A percentile compares a stretch with the other conserved stretches of the same genome.
Conservation (phyloP, 768 basidiomycete species). For the Boletellus sp. region DNA sequence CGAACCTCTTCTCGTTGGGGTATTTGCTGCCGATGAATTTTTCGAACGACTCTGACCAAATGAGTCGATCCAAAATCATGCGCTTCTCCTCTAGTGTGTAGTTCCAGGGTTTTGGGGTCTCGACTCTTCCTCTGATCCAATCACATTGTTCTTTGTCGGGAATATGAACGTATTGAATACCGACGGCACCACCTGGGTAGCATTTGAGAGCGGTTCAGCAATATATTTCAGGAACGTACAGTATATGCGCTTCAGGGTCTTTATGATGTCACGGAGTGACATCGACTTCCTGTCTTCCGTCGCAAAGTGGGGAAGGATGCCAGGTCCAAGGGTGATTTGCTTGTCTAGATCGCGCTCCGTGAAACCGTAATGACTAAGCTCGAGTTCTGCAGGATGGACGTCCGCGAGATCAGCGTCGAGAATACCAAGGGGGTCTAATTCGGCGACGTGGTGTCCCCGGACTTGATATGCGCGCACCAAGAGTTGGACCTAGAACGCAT, state of each 20-base stretch:
- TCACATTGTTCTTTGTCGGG: conserved; percentile 98
- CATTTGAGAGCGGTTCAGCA: conserved; percentile 2
- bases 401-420: conserved; percentile 82
- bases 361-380: conserved; percentile 93
- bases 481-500: conserved; percentile 75
- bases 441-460: conserved; percentile 93
- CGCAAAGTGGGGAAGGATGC: conserved; percentile 94
- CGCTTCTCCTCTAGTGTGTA: conserved; percentile 98
- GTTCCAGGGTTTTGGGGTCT: conserved; percentile 95
- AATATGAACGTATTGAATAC: conserved; percentile 92
- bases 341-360: conserved; percentile 92
- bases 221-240: conserved; percentile 52
- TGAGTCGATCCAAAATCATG: conserved; percentile 97
- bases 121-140: conserved; percentile 96
- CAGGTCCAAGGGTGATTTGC: conserved; percentile 91
- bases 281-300: conserved; percentile 82
- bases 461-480: conserved; percentile 99
- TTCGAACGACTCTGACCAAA: conserved; percentile 99
- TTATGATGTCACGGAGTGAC: conserved; percentile 89
- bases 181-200: conserved; percentile 71
- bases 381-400: conserved; percentile 81
- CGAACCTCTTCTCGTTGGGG: conserved; percentile 99
- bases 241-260: conserved; percentile 87
- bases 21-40: conserved; percentile 98
- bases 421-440: conserved; percentile 94